Evolutionary conservation across 2,329 filamentous ascomycete species (phyloP).

Genomic region (Simplicillium aogashimaense): DNA sequence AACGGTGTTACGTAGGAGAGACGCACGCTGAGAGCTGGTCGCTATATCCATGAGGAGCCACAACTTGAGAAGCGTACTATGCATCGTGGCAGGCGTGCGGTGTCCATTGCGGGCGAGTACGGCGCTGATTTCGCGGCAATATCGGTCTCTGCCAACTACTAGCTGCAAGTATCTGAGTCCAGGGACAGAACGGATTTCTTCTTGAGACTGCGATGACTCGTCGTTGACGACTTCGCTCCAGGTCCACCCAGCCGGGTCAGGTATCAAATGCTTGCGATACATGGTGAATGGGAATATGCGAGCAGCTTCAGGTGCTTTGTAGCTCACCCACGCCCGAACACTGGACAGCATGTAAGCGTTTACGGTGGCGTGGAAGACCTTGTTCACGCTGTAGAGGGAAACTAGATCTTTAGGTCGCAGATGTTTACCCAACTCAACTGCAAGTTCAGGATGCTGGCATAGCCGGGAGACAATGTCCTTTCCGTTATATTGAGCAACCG

Average conservation of each 20-base stretch:
- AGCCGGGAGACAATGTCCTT: conserved; percentile 34
- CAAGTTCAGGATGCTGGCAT: conserved; percentile 37
- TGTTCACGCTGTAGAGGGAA: conserved; percentile 54
- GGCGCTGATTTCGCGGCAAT: conserved; percentile 52
- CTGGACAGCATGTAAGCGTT: conserved; percentile 49
- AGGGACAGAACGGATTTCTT: conserved; percentile 42
- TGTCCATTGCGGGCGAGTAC: conserved; percentile 48
- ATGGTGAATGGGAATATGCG: conserved; percentile 50
- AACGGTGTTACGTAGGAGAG: conserved; percentile 37
- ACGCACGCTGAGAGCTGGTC: conserved; percentile 43
- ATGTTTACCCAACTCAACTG: conserved; percentile 42
- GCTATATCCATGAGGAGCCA: conserved; percentile 66
- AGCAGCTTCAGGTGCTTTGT: conserved; percentile 44
- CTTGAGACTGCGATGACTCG: conserved; percentile 5
- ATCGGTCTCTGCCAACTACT: conserved; percentile 47
- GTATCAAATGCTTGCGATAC: conserved; percentile 47
- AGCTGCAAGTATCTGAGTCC: conserved; percentile 59
- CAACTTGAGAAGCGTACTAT: conserved; percentile 47
- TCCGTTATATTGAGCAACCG: conserved; percentile 11
- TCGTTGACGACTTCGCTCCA: conserved; percentile 12
- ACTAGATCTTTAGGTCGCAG: conserved; percentile 48
- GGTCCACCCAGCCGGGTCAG: conserved; percentile 44
- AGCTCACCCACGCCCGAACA: conserved; percentile 42
- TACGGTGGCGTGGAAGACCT: conserved; percentile 49
- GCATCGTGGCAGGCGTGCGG: conserved; percentile 38